A percentile compares a stretch with the other conserved stretches of the same genome.
These are phyloP conservation scores for Begonia masoniana DNA, from an alignment of 306 rosid genomes.

Conservation along the genomic window DNA sequence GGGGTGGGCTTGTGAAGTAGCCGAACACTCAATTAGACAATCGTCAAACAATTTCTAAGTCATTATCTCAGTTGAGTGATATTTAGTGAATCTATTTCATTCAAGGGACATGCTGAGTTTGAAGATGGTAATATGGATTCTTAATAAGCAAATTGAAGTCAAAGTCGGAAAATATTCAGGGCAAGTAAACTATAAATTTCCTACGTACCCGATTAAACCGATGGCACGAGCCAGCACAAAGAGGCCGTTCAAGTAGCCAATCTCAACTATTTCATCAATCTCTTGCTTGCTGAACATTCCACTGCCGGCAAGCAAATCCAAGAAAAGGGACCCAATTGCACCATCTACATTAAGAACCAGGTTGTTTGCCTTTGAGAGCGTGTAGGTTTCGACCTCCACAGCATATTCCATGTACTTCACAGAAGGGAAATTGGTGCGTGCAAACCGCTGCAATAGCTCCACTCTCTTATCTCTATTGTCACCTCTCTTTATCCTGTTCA, in stretches of 20 bases:
- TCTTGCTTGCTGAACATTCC: conserved; percentile 54
- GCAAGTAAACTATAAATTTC: background rate
- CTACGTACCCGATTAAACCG: conserved; percentile 84
- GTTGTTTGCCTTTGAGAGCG: conserved; percentile 93
- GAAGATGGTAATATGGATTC: too few relatives aligned
- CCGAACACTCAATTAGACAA: too few relatives aligned
- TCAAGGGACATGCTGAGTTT: too few relatives aligned
- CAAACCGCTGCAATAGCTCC: conserved; percentile 80
- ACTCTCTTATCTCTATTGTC: conserved; percentile 97
- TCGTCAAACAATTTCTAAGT: too few relatives aligned
- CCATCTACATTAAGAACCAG: conserved; percentile 93
- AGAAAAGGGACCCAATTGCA: conserved; percentile 25
- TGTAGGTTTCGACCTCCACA: conserved; percentile 83
- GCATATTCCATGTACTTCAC: conserved; percentile 98
- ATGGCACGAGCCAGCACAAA: conserved; percentile 81
- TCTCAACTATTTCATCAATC: conserved; percentile 72
- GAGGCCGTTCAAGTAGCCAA: conserved; percentile 80
- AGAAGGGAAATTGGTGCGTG: conserved; percentile 88
- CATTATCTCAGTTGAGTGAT: too few relatives aligned
- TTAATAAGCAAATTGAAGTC: conserved; percentile 3
- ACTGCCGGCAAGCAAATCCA: conserved; percentile 42
- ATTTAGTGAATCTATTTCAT: too few relatives aligned
- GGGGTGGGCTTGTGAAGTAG: too few relatives aligned
- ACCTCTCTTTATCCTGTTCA: conserved; percentile 85
- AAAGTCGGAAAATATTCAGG: background rate